These are phyloP conservation scores for Botrytis galanthina DNA, from an alignment of 2,329 filamentous ascomycete genomes.

Conservation along the genomic window DNA sequence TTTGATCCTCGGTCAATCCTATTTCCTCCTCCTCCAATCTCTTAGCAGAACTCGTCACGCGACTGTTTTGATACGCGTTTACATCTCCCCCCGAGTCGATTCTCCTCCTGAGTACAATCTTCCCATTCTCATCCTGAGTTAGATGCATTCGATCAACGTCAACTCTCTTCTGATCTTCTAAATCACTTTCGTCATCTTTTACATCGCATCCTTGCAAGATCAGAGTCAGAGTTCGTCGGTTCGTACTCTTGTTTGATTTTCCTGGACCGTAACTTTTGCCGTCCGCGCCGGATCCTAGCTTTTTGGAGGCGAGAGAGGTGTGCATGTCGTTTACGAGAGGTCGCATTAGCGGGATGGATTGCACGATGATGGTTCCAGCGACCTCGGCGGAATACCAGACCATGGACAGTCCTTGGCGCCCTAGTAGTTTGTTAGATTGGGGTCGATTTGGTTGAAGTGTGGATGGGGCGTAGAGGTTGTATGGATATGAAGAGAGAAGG, in stretches of 20 bases:
- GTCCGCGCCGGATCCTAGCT: neutral
- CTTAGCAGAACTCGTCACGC: neutral
- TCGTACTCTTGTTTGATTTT: neutral
- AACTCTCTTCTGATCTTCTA: conserved; percentile 12
- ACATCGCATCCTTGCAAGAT: conserved; percentile 2
- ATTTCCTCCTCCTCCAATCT: conserved; percentile 8
- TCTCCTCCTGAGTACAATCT: neutral
- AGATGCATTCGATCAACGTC: conserved; percentile 7
- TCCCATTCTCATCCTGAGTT: conserved; percentile 7
- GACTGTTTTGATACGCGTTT: neutral
- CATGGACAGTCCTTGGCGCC: conserved; percentile 47
- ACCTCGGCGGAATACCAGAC: conserved; percentile 51
- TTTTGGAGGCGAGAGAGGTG: conserved; percentile 40
- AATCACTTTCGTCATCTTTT: neutral
- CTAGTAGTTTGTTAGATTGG: conserved; percentile 23
- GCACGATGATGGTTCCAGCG: conserved; percentile 54
- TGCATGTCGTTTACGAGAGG: conserved; percentile 47
- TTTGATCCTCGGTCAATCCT: conserved; percentile 9
- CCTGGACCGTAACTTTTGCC: neutral
- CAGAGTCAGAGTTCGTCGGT: neutral
- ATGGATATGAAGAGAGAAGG: neutral
- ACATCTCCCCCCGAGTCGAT: neutral
- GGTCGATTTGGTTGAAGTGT: no score
- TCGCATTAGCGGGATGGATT: conserved; percentile 52
- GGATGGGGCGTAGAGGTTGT: neutral